Percentiles rank a stretch among this genome's conserved stretches.
Evolutionary conservation across 768 basidiomycete genomes (phyloP).

Genomic region (Russula foetens): DNA sequence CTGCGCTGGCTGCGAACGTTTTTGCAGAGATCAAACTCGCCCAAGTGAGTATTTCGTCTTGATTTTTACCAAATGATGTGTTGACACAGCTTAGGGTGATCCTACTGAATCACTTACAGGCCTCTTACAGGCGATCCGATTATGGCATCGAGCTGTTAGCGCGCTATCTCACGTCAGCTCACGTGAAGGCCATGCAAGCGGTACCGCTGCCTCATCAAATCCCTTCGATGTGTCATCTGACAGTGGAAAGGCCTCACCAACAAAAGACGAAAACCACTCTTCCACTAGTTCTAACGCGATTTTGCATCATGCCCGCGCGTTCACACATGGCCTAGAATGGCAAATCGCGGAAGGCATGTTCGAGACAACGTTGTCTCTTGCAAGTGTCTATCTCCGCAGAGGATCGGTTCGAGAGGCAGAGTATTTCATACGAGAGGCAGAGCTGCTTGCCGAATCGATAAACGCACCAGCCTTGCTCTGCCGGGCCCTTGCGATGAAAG

Average conservation of each 20-base stretch:
- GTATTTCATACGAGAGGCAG: conserved; percentile 73
- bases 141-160: conserved; percentile 77
- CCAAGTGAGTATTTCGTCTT: conserved; percentile 35
- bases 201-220: conserved; percentile 36
- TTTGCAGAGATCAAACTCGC: conserved; percentile 62
- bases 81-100: conserved; percentile 45
- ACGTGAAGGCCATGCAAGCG: conserved; percentile 22
- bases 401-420: conserved; percentile 83
- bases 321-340: conserved; percentile 62
- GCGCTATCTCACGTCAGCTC: conserved; percentile 53
- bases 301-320: conserved; percentile 23
- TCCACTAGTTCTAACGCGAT: conserved; percentile 15
- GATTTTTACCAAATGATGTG: neutral
- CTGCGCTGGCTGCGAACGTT: conserved; percentile 63
- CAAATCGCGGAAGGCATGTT: conserved; percentile 66
- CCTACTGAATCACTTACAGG: conserved; percentile 45
- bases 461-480: conserved; percentile 57
- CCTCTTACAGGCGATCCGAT: conserved; percentile 60
- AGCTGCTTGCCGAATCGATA: conserved; percentile 60
- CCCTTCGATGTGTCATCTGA: conserved; percentile 47
- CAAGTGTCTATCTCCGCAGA: conserved; percentile 54
- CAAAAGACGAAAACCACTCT: conserved; percentile 23
- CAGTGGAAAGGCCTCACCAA: conserved; percentile 36
- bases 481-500: conserved; percentile 57
- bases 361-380: conserved; percentile 53